Conservation (phyloP, 2,329 filamentous ascomycete species). For the Fusarium sp. region DNA sequence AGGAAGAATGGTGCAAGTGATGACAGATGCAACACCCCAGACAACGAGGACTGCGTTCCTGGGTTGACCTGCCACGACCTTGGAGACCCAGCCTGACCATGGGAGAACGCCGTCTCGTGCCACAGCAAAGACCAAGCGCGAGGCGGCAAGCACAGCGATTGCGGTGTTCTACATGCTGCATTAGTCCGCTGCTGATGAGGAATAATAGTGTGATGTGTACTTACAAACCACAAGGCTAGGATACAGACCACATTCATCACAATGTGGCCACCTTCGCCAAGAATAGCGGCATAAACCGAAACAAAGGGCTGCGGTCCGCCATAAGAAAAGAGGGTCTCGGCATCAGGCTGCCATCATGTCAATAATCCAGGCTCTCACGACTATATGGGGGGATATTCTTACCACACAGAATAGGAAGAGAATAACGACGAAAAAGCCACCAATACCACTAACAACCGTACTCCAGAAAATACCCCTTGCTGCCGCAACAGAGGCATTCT, state of each 20-base stretch:
- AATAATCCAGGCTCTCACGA: background rate
- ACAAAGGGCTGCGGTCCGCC: slow-evolving; percentile 5
- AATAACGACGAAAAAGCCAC: background rate
- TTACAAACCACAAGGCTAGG: slow-evolving; percentile 5
- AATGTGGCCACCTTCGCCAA: background rate
- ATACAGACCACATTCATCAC: slow-evolving; percentile 3
- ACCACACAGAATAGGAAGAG: slow-evolving; percentile 19
- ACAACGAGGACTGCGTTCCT: background rate
- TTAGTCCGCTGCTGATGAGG: background rate
- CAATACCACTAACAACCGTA: background rate
- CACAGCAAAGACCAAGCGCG: background rate
- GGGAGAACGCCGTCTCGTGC: slow-evolving; percentile 10
- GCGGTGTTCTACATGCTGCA: background rate
- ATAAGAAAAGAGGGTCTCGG: background rate
- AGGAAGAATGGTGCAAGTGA: slow-evolving; percentile 5
- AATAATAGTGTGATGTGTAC: accelerated
- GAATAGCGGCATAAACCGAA: slow-evolving; percentile 4
- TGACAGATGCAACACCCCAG: background rate
- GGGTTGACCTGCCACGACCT: background rate
- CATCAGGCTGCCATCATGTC: background rate
- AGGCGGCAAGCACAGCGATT: background rate
- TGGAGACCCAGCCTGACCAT: slow-evolving; percentile 1
- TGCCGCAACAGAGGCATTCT: background rate
- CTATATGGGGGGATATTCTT: background rate
- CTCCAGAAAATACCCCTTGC: slow-evolving; percentile 6